phyloP scores from a whole-genome alignment of 2,329 filamentous ascomycete species.

The Moelleriella libera region DNA sequence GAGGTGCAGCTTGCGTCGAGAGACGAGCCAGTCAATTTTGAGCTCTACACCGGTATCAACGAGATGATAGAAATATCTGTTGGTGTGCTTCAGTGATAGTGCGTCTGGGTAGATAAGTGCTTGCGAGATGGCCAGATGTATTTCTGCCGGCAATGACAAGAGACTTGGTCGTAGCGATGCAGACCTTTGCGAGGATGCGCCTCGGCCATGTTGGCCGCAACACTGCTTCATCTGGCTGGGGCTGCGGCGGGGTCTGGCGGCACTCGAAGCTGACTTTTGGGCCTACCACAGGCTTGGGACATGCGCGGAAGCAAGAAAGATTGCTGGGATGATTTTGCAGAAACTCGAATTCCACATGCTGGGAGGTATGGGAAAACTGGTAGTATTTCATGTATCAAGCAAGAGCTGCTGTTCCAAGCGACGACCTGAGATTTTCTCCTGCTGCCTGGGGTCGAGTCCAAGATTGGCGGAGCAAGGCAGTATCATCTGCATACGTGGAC shows the following conservation, averaged over 20 bases:
- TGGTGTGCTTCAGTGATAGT: constrained; percentile 54
- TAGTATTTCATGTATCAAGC: too few species aligned
- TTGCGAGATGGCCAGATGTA: constrained; percentile 46
- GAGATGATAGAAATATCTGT: constrained; percentile 45
- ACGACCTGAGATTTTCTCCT: too few species aligned
- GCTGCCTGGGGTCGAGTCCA: too few species aligned
- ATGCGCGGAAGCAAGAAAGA: too few species aligned
- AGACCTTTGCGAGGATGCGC: not conserved
- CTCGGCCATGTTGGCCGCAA: not conserved
- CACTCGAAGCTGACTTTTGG: not conserved
- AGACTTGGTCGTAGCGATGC: not conserved
- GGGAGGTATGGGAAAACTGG: too few species aligned
- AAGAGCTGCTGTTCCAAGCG: too few species aligned
- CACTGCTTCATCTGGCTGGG: not conserved
- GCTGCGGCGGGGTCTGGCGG: too few species aligned
- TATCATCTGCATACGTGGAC: too few species aligned
- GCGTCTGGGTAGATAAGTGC: constrained; percentile 57
- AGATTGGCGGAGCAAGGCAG: too few species aligned
- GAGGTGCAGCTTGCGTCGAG: constrained; percentile 47
- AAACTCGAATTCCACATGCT: too few species aligned
- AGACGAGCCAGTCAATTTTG: constrained; percentile 56
- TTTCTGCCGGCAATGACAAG: constrained; percentile 42
- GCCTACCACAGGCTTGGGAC: too few species aligned
- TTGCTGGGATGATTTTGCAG: too few species aligned
- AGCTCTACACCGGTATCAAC: constrained; percentile 52